Conservation (phyloP, 2,329 filamentous ascomycete species). For the Polychaeton citri region DNA sequence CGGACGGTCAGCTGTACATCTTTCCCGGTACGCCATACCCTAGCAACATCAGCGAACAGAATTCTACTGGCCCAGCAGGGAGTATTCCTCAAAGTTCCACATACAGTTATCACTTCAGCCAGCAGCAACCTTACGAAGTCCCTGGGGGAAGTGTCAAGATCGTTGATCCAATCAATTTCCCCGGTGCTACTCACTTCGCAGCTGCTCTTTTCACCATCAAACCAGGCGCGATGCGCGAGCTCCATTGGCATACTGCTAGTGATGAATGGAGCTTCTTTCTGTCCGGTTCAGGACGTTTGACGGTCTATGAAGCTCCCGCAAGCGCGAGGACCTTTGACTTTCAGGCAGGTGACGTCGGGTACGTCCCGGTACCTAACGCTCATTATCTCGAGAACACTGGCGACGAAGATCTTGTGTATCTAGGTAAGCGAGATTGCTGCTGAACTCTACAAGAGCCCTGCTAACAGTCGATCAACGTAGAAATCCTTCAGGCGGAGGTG, state of each 20-base stretch:
- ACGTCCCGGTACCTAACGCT: constrained; percentile 40
- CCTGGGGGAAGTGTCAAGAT: constrained; percentile 48
- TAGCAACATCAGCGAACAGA: constrained; percentile 27
- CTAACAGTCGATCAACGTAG: constrained; percentile 14
- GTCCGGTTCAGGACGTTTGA: constrained; percentile 41
- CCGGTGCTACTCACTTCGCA: constrained; percentile 41
- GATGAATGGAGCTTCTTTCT: constrained; percentile 53
- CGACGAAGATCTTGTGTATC: constrained; percentile 43
- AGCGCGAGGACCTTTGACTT: constrained; percentile 45
- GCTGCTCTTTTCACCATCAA: constrained; percentile 44
- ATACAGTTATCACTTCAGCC: constrained; percentile 31
- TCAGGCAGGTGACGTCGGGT: constrained; percentile 46
- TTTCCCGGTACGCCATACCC: constrained; percentile 27
- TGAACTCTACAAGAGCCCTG: neutral
- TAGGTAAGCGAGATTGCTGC: constrained; percentile 1
- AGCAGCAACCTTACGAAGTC: constrained; percentile 36
- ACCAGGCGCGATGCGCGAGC: constrained; percentile 50
- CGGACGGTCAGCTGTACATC: constrained; percentile 28
- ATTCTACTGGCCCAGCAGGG: constrained; percentile 28
- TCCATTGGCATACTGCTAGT: constrained; percentile 49
- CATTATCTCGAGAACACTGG: constrained; percentile 53
- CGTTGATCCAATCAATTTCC: constrained; percentile 44
- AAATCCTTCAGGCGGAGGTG: constrained; percentile 40
- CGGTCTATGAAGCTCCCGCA: constrained; percentile 40
- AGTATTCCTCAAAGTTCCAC: constrained; percentile 16